Evolutionary conservation across 2,329 filamentous ascomycete genomes (phyloP), one percentile per base, ranked within the genome.

Genomic region (Ophiostoma sp.): DNA sequence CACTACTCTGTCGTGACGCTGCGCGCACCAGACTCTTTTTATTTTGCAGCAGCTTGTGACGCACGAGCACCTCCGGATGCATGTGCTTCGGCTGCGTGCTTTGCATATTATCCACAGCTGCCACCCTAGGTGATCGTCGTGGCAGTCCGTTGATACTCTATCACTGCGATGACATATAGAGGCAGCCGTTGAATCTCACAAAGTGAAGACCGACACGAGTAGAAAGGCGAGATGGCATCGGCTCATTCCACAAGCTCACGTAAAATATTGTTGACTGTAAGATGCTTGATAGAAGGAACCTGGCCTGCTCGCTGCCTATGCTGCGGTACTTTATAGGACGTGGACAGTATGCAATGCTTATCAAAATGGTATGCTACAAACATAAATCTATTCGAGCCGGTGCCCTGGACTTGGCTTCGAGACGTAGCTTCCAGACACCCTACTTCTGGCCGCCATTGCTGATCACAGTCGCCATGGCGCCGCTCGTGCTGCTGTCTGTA

Each of bases 401-500:
- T 27, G 27, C 27, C 27, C 27, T 27, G 27, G 27, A 27, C 27
- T 27, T 27, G 27, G 27, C 27, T 27, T 27, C 27, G 27, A 27
- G 27, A 2, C 27, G 27, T 27, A 2, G 27, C 27, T 27, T 27
- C 27, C 27, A 27, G 6, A 7, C n/a, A 7, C 27, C 27, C 55
- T 60, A 27, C 27, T 27, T 27, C 27, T 27, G 27, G 27, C 27
- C 38, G 55, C 55, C 55, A 27, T 60, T 60, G 58, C 36, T 62
- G 36, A 62, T 62, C 38, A 62, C 36, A 12, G 58, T 62, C 16
- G 36, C 14, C 14, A 41, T 63, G 40, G 36, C 58, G 38, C 58
- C 58, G 58, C 6, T 63, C 40, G 60, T 42, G 40, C 38, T 63
- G 58, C 58, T 63, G 38, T 63, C 60, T 11, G 60, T 16, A n/a